Conservation (phyloP, 1,284 basidiomycete species). For the Mycosarcoma maydis region DNA sequence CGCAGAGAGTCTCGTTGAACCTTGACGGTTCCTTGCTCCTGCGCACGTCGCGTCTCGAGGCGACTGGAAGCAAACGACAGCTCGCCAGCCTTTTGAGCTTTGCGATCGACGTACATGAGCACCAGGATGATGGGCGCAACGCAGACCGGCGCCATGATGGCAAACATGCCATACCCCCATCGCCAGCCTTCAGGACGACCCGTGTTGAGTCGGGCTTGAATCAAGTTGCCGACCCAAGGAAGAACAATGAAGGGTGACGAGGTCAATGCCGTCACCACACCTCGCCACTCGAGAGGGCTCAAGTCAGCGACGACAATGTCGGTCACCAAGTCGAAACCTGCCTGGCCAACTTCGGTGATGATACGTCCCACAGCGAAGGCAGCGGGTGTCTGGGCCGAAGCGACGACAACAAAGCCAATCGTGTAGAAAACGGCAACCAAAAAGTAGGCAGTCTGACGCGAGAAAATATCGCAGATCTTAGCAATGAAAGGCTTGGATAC, state of each 20-base stretch:
- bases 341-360: conserved; percentile 39
- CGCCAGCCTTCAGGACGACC: conserved; percentile 29
- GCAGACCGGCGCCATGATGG: conserved; percentile 41
- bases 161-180: conserved; percentile 48
- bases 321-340: conserved; percentile 43
- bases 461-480: conserved; percentile 58
- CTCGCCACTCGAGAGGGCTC: conserved; percentile 40
- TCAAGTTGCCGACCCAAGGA: conserved; percentile 9
- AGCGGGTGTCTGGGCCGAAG: conserved; percentile 24
- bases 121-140: conserved; percentile 56
- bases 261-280: conserved; percentile 26
- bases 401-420: conserved; percentile 53
- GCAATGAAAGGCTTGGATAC: conserved; percentile 57
- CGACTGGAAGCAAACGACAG: conserved; percentile 29
- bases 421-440: conserved; percentile 51
- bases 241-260: conserved; percentile 28
- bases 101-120: conserved; percentile 67
- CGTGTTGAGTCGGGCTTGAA: conserved; percentile 7
- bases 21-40: conserved; percentile 18
- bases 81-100: conserved; percentile 65
- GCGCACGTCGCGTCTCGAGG: conserved; percentile 15
- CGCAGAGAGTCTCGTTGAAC: conserved; percentile 16
- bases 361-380: conserved; percentile 25
- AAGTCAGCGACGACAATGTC: conserved; percentile 59
- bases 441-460: conserved; percentile 47